Conservation (phyloP, 2,329 filamentous ascomycete genomes). For the Stemphylium vesicarium region DNA sequence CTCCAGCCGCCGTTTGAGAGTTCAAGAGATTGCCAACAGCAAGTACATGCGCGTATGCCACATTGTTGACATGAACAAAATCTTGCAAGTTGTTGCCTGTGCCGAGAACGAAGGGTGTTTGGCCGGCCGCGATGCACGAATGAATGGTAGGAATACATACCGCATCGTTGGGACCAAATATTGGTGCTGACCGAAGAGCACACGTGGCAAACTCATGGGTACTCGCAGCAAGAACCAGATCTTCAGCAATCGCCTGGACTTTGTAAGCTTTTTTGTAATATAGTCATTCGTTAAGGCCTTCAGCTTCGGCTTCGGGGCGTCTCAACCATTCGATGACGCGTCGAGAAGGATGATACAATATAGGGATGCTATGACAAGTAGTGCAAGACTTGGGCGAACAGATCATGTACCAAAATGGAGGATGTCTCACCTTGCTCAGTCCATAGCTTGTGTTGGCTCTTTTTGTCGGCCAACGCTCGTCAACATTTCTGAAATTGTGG, state of each 20-base stretch:
- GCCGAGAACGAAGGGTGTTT: conserved; percentile 82
- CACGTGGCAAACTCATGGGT: conserved; percentile 72
- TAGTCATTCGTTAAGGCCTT: too few species aligned
- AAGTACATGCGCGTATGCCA: conserved; percentile 81
- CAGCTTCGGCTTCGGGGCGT: too few species aligned
- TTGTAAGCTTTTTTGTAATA: too few species aligned
- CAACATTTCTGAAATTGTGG: conserved; percentile 79
- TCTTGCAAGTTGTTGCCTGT: conserved; percentile 73
- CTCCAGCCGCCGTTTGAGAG: conserved; percentile 67
- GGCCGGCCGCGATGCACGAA: conserved; percentile 69
- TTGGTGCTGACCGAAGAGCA: conserved; percentile 83
- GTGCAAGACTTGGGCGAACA: background rate
- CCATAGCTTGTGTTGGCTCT: conserved; percentile 80
- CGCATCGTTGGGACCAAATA: conserved; percentile 88
- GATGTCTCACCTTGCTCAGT: conserved; percentile 74
- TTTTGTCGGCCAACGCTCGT: conserved; percentile 81
- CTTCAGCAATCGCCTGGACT: conserved; percentile 75
- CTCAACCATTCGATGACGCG: too few species aligned
- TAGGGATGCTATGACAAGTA: background rate
- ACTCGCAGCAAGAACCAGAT: conserved; percentile 79
- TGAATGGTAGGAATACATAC: conserved; percentile 77
- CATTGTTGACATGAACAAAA: conserved; percentile 72
- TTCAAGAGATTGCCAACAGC: conserved; percentile 75
- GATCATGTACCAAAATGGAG: background rate
- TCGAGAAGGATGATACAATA: background rate